phyloP scores from a whole-genome alignment of 1,284 basidiomycete species.

The Mycocalia duriaeana region DNA sequence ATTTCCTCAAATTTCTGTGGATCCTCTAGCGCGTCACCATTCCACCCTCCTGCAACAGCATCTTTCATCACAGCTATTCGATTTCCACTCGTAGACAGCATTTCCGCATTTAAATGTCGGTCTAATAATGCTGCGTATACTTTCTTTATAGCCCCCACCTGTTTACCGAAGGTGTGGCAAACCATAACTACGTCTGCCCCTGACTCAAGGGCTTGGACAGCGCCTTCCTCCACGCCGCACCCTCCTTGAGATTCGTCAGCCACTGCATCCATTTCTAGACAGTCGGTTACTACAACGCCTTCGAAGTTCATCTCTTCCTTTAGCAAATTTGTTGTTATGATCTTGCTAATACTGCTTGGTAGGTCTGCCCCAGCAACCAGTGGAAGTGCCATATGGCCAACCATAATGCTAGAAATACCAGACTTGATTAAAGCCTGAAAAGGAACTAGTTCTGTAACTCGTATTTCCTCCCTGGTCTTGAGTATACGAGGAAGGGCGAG shows the following conservation, averaged over 20 bases:
- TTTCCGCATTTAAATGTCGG: conserved; percentile 35
- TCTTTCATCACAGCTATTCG: conserved; percentile 49
- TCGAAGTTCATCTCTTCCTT: conserved; percentile 42
- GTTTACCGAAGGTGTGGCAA: conserved; percentile 54
- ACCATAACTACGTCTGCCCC: conserved; percentile 70
- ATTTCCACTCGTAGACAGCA: conserved; percentile 35
- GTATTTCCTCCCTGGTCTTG: conserved; percentile 40
- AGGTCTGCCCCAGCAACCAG: conserved; percentile 44
- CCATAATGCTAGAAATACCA: conserved; percentile 56
- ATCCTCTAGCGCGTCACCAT: conserved; percentile 29
- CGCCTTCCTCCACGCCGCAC: conserved; percentile 49
- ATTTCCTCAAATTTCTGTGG: conserved; percentile 18
- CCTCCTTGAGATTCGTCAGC: conserved; percentile 35
- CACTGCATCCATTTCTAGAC: conserved; percentile 69
- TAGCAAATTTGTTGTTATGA: conserved; percentile 49
- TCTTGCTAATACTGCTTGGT: conserved; percentile 52
- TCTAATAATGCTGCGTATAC: conserved; percentile 43
- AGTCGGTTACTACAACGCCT: conserved; percentile 63
- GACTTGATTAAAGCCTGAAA: conserved; percentile 42
- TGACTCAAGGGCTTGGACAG: conserved; percentile 49
- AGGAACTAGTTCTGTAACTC: conserved; percentile 50
- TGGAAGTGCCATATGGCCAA: conserved; percentile 67
- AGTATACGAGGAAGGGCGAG: conserved; percentile 57
- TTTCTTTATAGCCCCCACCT: conserved; percentile 47
- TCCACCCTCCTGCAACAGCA: conserved; percentile 44